Percentiles rank a stretch among this genome's conserved stretches.
Conservation (phyloP, 306 rosid species). For the Cicer cuneatum region DNA sequence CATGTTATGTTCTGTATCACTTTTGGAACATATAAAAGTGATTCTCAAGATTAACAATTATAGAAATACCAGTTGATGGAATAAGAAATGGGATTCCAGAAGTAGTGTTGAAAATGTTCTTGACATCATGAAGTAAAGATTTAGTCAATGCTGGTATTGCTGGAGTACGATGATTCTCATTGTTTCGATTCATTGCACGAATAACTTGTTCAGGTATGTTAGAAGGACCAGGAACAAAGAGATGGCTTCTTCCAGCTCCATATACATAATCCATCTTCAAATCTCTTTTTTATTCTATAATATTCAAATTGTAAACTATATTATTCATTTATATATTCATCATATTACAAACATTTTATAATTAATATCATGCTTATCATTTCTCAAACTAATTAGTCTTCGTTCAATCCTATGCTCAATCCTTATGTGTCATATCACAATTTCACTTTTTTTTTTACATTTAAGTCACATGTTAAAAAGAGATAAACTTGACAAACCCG, state of each 20-base stretch:
- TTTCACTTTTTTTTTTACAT: no score
- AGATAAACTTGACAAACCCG: no score
- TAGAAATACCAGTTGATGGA: conserved; percentile 86
- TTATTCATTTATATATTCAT: background rate
- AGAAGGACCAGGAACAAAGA: conserved; percentile 97
- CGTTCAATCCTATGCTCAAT: no score
- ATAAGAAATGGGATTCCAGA: conserved; percentile 84
- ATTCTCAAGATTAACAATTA: background rate
- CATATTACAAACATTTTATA: background rate
- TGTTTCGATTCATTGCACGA: conserved; percentile 95
- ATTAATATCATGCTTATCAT: no score
- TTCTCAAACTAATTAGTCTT: no score
- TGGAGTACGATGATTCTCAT: conserved; percentile 95
- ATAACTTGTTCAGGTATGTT: conserved; percentile 89
- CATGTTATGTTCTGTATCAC: background rate
- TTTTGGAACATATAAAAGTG: no score
- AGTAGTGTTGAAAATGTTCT: conserved; percentile 90
- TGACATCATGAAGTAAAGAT: conserved; percentile 79
- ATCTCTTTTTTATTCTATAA: background rate
- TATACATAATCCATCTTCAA: conserved; percentile 70
- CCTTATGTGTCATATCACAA: no score
- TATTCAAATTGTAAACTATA: background rate
- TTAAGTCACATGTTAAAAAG: no score
- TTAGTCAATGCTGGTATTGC: conserved; percentile 89
- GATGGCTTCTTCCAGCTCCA: conserved; percentile 92